Evolutionary conservation across 2,329 filamentous ascomycete species (phyloP).

Genomic region (Cyanodermella asteris): DNA sequence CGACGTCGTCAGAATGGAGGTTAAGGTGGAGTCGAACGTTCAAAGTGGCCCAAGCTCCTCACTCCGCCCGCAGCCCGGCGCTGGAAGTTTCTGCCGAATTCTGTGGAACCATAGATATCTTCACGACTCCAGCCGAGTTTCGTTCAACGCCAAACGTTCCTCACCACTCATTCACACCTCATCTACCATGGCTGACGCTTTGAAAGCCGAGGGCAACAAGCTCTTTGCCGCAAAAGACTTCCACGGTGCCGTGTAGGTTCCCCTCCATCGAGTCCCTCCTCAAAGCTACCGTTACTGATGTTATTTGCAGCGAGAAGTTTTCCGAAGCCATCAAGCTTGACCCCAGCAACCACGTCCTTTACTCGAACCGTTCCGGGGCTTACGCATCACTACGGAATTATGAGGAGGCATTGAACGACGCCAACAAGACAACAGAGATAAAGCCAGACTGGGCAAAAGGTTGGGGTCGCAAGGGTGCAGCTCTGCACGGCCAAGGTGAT

Average conservation of each 20-base stretch:
- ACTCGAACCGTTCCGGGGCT: slow-evolving; percentile 80
- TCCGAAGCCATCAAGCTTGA: slow-evolving; percentile 78
- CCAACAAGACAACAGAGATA: slow-evolving; percentile 76
- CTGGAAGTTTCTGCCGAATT: too few species aligned
- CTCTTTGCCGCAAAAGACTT: slow-evolving; percentile 97
- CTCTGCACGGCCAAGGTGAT: slow-evolving; percentile 71
- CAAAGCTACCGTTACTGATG: slow-evolving; percentile 4
- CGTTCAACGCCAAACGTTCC: slow-evolving; percentile 8
- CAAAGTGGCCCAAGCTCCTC: too few species aligned
- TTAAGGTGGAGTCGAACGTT: too few species aligned
- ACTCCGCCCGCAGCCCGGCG: too few species aligned
- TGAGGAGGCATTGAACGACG: slow-evolving; percentile 65
- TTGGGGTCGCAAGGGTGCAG: slow-evolving; percentile 81
- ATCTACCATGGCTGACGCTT: slow-evolving; percentile 43
- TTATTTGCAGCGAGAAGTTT: slow-evolving; percentile 62
- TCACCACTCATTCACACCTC: not conserved
- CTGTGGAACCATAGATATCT: slow-evolving; percentile 2
- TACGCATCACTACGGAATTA: slow-evolving; percentile 82
- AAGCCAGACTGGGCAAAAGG: slow-evolving; percentile 98
- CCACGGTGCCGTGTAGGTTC: slow-evolving; percentile 71
- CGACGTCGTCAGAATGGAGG: too few species aligned
- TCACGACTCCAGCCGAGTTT: slow-evolving; percentile 1
- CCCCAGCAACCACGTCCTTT: slow-evolving; percentile 82
- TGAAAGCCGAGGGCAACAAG: slow-evolving; percentile 97
- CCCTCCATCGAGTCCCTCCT: slow-evolving; percentile 6